Base-by-base conservation (phyloP, 805 yeast genomes). In the Saccharomycopsis sp. region DNA sequence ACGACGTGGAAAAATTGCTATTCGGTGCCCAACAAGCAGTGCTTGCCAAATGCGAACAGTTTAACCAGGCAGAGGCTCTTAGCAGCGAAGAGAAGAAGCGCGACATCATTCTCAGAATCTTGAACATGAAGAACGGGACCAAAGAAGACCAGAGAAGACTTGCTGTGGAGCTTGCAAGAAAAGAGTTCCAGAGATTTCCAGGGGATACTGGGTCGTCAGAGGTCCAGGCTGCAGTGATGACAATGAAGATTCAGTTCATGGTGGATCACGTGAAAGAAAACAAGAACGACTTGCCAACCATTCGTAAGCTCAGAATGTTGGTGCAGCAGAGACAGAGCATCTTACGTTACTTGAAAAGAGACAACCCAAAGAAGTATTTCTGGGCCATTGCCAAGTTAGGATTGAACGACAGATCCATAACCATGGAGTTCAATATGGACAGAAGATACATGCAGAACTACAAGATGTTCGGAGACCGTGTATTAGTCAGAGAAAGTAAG, bases 201-300 rank as follows among this genome's bases (percentile, higher is more conserved):
- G 97, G 96, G 56, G 98, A 94, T 70, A 89, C 97, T 0, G 97
- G 96, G 2, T 89, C 97, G 1, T 84, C 96, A 56, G 98, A 93
- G 73, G 97, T 92, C 24, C 97, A 92, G 72, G 97, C 98, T 1
- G 98, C 97, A 1, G 80, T 89, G 25, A 74, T 86, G 74, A 90
- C 98, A 0, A 85, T 89, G 54, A 82, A 82, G 67, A 89, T 94
- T 65, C 88, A 86, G 64, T 84, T 82, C 63, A 76, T 89, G 62
- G 89, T 89, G 75, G 79, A 82, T 51, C 97, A 92, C 68, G 79
- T 87, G 58, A 77, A 79, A 63, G 78, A 80, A 65, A 77, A 81
- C 55, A 85, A 83, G 64, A 87, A 91, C 70, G 98, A 93, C 73
- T 75, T 80, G 64, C 76, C 78, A 49, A 85, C 85, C 65, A 83